Percentiles rank a stretch among this genome's conserved stretches.
phyloP scores from a whole-genome alignment of 768 basidiomycete genomes.

The Pulveroboletus sp. region DNA sequence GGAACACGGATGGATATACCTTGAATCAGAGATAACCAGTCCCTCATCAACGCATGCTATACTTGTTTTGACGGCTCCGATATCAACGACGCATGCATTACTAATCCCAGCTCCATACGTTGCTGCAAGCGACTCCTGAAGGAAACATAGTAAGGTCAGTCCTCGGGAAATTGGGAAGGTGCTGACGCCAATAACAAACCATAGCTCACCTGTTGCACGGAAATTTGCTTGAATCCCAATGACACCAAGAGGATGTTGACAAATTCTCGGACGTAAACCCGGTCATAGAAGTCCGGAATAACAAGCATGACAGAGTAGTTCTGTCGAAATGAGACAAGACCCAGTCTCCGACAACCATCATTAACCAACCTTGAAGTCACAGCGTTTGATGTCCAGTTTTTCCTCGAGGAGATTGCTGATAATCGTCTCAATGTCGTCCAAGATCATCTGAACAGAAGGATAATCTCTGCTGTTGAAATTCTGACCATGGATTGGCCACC shows the following conservation, averaged over 20 bases:
- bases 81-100: constrained; percentile 92
- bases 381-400: constrained; percentile 47
- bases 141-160: neutral
- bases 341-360: neutral
- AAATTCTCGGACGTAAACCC: constrained; percentile 76
- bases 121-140: constrained; percentile 85
- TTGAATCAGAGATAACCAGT: constrained; percentile 77
- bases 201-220: constrained; percentile 72
- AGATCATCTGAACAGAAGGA: constrained; percentile 55
- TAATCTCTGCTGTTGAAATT: constrained; percentile 84
- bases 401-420: constrained; percentile 57
- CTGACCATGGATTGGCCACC: constrained; percentile 79
- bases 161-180: no score
- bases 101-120: constrained; percentile 95
- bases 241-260: constrained; percentile 64
- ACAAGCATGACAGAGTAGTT: constrained; percentile 84
- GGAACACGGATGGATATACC: constrained; percentile 44
- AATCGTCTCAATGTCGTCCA: constrained; percentile 77
- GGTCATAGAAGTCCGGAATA: constrained; percentile 89
- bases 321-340: constrained; percentile 36
- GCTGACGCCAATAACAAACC: neutral
- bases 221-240: constrained; percentile 92
- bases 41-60: constrained; percentile 96
- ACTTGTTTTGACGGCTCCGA: constrained; percentile 79
- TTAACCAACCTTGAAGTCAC: constrained; percentile 55